Percentiles rank a stretch among this genome's conserved stretches.
These are phyloP conservation scores for Microsporum canis DNA, from an alignment of 2,329 filamentous ascomycete genomes.

Conservation along the genomic window DNA sequence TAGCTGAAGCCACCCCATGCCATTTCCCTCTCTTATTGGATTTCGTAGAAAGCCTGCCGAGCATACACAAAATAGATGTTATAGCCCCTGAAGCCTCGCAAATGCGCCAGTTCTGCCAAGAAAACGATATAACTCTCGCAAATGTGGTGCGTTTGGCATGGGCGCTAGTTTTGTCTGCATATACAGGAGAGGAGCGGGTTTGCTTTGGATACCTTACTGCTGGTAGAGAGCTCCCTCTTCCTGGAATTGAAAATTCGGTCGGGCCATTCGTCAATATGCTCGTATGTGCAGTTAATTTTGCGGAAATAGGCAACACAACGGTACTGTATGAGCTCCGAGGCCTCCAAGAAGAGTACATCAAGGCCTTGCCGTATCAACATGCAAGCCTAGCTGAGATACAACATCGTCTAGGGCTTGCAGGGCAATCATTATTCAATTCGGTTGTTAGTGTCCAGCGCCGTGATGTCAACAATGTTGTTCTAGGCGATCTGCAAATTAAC, in stretches of 20 bases:
- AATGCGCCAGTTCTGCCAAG: conserved; percentile 5
- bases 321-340: neutral
- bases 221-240: conserved; percentile 30
- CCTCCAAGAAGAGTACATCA: conserved; percentile 19
- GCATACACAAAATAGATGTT: neutral
- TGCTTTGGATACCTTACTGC: conserved; percentile 22
- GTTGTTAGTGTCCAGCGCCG: neutral
- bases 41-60: neutral
- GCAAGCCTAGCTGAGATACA: conserved; percentile 33
- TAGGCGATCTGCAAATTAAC: neutral
- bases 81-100: conserved; percentile 8
- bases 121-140: conserved; percentile 13
- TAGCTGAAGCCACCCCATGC: conserved; percentile 17
- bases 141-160: conserved; percentile 18
- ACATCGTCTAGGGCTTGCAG: conserved; percentile 29
- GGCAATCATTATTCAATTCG: conserved; percentile 36
- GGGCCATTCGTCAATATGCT: conserved; percentile 35
- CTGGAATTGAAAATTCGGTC: conserved; percentile 30
- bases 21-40: conserved; percentile 3
- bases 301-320: neutral
- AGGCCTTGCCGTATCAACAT: neutral
- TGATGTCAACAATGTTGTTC: neutral
- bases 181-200: conserved; percentile 15
- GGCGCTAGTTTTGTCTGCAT: conserved; percentile 15
- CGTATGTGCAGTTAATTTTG: conserved; percentile 7